Conservation (phyloP, 805 yeast species). For the Sugiyamaella floridensis region DNA sequence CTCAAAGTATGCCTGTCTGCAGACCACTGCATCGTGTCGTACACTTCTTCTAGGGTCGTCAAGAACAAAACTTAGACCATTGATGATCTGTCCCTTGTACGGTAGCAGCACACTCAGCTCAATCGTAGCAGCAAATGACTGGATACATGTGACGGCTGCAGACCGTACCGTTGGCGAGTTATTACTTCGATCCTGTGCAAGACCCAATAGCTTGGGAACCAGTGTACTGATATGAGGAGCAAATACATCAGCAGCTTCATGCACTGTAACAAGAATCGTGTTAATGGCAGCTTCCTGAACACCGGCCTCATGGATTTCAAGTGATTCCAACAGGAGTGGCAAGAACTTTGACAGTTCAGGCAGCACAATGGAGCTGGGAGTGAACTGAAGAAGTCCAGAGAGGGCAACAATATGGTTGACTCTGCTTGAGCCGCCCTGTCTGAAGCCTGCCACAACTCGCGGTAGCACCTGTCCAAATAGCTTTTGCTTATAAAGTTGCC, state of each 20-base stretch:
- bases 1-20: conserved; percentile 72
- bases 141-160: conserved; percentile 52
- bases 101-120: conserved; percentile 41
- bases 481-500: conserved; percentile 72
- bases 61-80: conserved; percentile 43
- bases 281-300: conserved; percentile 56
- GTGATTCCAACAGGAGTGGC: conserved; percentile 65
- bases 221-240: conserved; percentile 49
- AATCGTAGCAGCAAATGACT: conserved; percentile 37
- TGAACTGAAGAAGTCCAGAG: conserved; percentile 57
- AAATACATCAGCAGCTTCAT: conserved; percentile 48
- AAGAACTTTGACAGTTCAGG: conserved; percentile 57
- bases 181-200: conserved; percentile 12
- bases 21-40: conserved; percentile 68
- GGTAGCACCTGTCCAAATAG: conserved; percentile 59
- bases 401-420: conserved; percentile 58
- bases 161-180: conserved; percentile 47
- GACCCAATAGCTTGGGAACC: conserved; percentile 46
- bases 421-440: conserved; percentile 26
- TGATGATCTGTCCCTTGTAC: conserved; percentile 44
- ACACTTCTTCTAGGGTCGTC: conserved; percentile 72
- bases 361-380: conserved; percentile 55
- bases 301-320: conserved; percentile 40
- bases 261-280: conserved; percentile 50
- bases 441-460: conserved; percentile 43